A percentile compares a stretch with the other conserved stretches of the same genome.
Evolutionary conservation across 345 rosid species (phyloP).

Genomic region (Excoecaria agallocha): DNA sequence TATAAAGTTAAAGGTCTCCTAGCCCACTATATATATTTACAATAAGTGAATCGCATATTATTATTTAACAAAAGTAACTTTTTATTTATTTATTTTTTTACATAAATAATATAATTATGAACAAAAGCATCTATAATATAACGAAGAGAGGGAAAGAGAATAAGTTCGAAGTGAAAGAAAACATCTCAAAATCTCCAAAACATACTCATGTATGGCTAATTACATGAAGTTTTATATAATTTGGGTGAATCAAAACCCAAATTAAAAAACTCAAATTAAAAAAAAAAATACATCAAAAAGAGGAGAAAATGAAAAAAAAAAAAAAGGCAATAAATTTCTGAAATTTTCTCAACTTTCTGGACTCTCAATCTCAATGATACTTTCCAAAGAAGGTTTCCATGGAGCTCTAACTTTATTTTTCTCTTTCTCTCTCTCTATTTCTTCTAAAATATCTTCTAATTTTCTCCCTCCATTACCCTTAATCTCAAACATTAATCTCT

Average conservation of each 20-base stretch:
- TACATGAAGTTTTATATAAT: neutral
- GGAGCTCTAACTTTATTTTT: constrained; percentile 10
- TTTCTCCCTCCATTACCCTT: constrained; percentile 30
- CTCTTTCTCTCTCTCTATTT: constrained; percentile 38
- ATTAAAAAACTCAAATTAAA: constrained; percentile 1
- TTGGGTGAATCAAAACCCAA: constrained; percentile 4
- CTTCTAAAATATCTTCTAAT: constrained; percentile 42
- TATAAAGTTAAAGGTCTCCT: no score
- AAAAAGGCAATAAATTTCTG: neutral
- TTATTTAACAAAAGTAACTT: no score
- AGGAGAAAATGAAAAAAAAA: neutral
- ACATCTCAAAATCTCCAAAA: neutral
- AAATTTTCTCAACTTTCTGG: constrained; percentile 28
- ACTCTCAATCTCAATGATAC: constrained; percentile 41
- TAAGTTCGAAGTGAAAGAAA: no score
- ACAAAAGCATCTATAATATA: no score
- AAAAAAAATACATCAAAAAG: neutral
- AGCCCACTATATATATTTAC: no score
- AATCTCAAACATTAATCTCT: constrained; percentile 51
- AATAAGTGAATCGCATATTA: no score
- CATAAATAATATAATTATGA: no score
- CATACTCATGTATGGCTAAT: neutral
- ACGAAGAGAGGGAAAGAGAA: no score
- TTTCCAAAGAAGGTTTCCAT: constrained; percentile 74
- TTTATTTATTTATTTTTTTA: no score